A percentile compares a stretch with the other conserved stretches of the same genome.
phyloP scores from a whole-genome alignment of 163 green algal species.

The Prototheca wickerhamii region DNA sequence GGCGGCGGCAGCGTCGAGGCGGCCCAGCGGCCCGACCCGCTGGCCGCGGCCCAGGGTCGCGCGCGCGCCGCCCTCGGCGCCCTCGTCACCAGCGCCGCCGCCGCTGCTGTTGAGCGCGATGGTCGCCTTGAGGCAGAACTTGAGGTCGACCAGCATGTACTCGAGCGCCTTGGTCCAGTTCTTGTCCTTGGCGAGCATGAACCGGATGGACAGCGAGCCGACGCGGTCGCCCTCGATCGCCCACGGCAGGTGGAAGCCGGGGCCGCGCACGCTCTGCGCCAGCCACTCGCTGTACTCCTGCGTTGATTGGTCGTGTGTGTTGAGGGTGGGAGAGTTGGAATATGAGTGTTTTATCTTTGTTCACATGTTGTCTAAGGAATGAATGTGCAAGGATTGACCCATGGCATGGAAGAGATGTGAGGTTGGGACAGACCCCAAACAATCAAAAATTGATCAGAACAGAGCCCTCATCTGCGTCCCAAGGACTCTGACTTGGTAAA shows the following conservation, averaged over 20 bases:
- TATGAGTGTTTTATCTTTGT: background rate
- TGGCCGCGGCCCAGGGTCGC: background rate
- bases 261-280: conserved; percentile 29
- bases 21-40: conserved; percentile 2
- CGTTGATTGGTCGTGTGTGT: background rate
- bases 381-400: conserved; percentile 16
- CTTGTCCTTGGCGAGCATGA: conserved; percentile 73
- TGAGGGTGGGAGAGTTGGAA: background rate
- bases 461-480: no score
- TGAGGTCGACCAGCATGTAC: conserved; percentile 81
- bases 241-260: conserved; percentile 77
- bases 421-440: no score
- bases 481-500: background rate
- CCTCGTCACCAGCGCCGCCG: background rate
- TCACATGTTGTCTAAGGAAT: background rate
- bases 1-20: no score
- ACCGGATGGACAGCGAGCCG: conserved; percentile 60
- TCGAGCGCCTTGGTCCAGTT: conserved; percentile 94
- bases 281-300: conserved; percentile 79
- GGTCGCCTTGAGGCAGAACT: conserved; percentile 31
- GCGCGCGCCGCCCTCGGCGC: background rate
- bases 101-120: conserved; percentile 3
- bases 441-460: no score
- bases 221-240: conserved; percentile 77
- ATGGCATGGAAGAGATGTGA: no score